Evolutionary conservation across 225 moss, liverwort and hornwort species (phyloP).

Genomic region (Polytrichum formosum): DNA sequence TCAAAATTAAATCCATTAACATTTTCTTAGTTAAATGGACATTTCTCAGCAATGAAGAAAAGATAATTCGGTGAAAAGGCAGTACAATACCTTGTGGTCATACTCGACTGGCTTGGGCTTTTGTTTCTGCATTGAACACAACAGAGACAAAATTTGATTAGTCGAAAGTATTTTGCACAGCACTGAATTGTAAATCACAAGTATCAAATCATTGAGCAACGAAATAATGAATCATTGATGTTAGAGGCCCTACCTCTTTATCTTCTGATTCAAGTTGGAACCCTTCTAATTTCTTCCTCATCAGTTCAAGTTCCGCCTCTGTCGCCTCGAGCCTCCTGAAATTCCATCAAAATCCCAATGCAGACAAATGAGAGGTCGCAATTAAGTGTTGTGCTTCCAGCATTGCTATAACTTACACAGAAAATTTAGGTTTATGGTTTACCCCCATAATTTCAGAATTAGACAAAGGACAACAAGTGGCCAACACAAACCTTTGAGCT

Average conservation of each 20-base stretch:
- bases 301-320: conserved; percentile 1
- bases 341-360: not conserved
- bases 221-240: not conserved
- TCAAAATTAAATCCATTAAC: not conserved
- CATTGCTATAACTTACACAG: not conserved
- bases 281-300: conserved; percentile 28
- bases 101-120: conserved; percentile 26
- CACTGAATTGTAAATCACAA: not conserved
- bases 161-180: not conserved
- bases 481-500: conserved; percentile 51
- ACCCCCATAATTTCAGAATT: not conserved
- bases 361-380: not conserved
- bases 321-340: conserved; percentile 2
- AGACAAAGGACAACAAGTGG: not conserved
- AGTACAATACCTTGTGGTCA: conserved; percentile 34
- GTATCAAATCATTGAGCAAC: not conserved
- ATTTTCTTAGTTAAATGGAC: not conserved
- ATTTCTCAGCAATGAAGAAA: not conserved
- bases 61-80: not conserved
- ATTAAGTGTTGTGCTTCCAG: not conserved
- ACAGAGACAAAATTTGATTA: not conserved
- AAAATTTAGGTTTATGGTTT: not conserved
- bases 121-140: conserved; percentile 29
- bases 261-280: not conserved
- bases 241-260: not conserved